Evolutionary conservation across 2,329 filamentous ascomycete genomes (phyloP), one percentile per base, ranked within the genome.

Genomic region (Botrytis squamosa): DNA sequence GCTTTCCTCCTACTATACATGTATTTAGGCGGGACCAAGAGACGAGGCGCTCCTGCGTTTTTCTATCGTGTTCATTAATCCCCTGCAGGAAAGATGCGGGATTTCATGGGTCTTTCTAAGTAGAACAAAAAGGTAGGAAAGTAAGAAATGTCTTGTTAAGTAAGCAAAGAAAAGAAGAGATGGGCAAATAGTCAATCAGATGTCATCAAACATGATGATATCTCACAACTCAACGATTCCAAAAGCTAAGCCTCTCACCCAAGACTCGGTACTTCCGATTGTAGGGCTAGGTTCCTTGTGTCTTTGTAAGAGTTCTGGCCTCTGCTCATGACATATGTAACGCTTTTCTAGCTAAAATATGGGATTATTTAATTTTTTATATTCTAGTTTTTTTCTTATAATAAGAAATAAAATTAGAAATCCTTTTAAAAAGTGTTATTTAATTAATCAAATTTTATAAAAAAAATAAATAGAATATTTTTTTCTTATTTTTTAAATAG

Each of bases 11-110:
- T 33, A 57, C 36, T 42, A 16, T 33, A 57, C 49, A 42, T 65
- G n/a, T 33, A 63, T n/a, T 40, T 64, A 71, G 63, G 57, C 57
- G 57, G 60, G 42, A 49, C 25, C 52, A 52, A 64, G 42, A 57
- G 38, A 62, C 33, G 33, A 71, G 33, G 57, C 59, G 42, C 59
- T 52, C 59, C 33, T 71, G 59, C 33, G 25, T 52, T 52, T 71
- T 65, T 12, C 18, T 42, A n/a, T 70, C 33, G n/a, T 42, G 42
- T n/a, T 44, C 22, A 18, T 49, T 25, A 22, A 57, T 33, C 25
- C 59, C 59, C 44, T 52, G 69, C 33, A 52, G 33, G n/a, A 71
- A 71, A 5, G n/a, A 8, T 49, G 36, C 42, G 29, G 36, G 16
- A 68, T 42, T 42, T 12, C 65, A 68, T 67, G 25, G 65, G 22